phyloP scores from a whole-genome alignment of 2,329 filamentous ascomycete genomes.

The Colletotrichum australisinense region DNA sequence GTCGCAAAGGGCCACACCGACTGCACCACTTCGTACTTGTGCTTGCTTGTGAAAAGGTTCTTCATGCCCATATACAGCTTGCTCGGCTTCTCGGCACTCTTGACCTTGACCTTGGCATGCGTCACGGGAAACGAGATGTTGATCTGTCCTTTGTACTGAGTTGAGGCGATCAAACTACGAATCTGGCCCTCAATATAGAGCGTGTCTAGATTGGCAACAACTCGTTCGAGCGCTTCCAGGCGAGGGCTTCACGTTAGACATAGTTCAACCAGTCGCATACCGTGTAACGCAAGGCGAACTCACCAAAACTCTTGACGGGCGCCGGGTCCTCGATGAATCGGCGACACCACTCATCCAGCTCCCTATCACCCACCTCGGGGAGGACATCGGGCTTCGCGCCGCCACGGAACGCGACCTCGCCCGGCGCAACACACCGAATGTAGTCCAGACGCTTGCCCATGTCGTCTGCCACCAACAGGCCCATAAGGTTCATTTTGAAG shows the following conservation, averaged over 20 bases:
- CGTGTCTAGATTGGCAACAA: slow-evolving; percentile 66
- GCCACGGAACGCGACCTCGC: slow-evolving; percentile 63
- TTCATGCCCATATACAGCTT: slow-evolving; percentile 65
- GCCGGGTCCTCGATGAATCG: slow-evolving; percentile 58
- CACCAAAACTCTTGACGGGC: slow-evolving; percentile 58
- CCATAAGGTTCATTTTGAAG: slow-evolving; percentile 66
- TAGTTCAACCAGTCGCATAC: not conserved
- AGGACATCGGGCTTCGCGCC: slow-evolving; percentile 53
- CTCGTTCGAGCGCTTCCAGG: slow-evolving; percentile 54
- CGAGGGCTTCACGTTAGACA: not conserved
- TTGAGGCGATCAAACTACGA: slow-evolving; percentile 60
- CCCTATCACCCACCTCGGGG: slow-evolving; percentile 56
- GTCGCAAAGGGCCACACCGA: slow-evolving; percentile 69
- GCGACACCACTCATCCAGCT: slow-evolving; percentile 61
- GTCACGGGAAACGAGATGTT: slow-evolving; percentile 62
- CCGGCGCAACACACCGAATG: slow-evolving; percentile 60
- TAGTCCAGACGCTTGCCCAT: slow-evolving; percentile 61
- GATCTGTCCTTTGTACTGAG: slow-evolving; percentile 62
- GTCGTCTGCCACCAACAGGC: slow-evolving; percentile 61
- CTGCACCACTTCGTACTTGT: slow-evolving; percentile 66
- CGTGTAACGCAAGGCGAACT: not conserved
- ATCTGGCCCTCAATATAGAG: slow-evolving; percentile 66
- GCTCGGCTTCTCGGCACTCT: slow-evolving; percentile 64
- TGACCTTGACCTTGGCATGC: slow-evolving; percentile 60
- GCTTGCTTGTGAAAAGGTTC: slow-evolving; percentile 62